Evolutionary conservation across 2,329 filamentous ascomycete species (phyloP).

Genomic region (Leptoxyphium fumago): DNA sequence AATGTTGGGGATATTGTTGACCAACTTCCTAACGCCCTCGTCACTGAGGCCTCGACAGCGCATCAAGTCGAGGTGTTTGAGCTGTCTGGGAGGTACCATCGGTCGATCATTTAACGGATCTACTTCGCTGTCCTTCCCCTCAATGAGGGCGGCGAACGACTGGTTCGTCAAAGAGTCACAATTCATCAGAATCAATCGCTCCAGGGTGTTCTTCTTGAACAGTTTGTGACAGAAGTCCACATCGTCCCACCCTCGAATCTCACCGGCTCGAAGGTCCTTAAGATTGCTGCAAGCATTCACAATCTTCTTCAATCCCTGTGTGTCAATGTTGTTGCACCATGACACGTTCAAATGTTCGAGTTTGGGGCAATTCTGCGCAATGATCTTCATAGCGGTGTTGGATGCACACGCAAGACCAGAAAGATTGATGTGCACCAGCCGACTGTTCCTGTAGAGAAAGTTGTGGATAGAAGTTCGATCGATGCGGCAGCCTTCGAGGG

Average conservation of each 20-base stretch:
- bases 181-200: constrained; percentile 67
- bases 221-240: constrained; percentile 56
- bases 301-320: constrained; percentile 57
- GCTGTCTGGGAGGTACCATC: constrained; percentile 58
- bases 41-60: constrained; percentile 63
- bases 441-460: constrained; percentile 61
- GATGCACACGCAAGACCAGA: constrained; percentile 67
- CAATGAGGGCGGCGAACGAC: constrained; percentile 56
- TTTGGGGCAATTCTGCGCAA: constrained; percentile 64
- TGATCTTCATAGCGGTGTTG: constrained; percentile 74
- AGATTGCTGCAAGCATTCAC: constrained; percentile 58
- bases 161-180: constrained; percentile 67
- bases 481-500: constrained; percentile 77
- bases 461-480: constrained; percentile 66
- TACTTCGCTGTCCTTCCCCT: constrained; percentile 60
- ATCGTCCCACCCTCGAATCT: constrained; percentile 67
- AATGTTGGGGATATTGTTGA: constrained; percentile 59
- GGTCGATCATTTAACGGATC: constrained; percentile 67
- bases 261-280: constrained; percentile 66
- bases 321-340: constrained; percentile 81
- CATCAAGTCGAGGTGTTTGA: constrained; percentile 76
- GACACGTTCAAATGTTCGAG: constrained; percentile 81
- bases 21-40: constrained; percentile 53
- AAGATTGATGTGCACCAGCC: constrained; percentile 72
- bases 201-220: constrained; percentile 67